A percentile compares a stretch with the other conserved stretches of the same genome.
Conservation (phyloP, 2,329 filamentous ascomycete species). For the Scopulariopsis brevicaulis region DNA sequence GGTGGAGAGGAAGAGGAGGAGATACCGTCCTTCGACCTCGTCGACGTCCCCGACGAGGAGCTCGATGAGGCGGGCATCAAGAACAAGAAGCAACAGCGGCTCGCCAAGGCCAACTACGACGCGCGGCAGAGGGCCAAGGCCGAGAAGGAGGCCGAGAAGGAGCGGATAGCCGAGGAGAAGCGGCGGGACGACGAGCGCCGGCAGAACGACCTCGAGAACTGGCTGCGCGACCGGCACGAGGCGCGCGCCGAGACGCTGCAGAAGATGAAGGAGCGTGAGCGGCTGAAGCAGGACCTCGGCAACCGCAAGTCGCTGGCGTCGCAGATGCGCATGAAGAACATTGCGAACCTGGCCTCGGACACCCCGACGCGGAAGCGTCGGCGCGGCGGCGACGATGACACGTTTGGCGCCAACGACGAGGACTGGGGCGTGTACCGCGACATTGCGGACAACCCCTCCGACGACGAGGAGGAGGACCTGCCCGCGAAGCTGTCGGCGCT, state of each 20-base stretch:
- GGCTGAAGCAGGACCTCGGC: constrained; percentile 85
- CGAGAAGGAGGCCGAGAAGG: constrained; percentile 89
- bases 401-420: constrained; percentile 92
- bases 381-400: constrained; percentile 84
- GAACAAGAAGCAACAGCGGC: constrained; percentile 80
- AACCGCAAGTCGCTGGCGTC: constrained; percentile 94
- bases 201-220: constrained; percentile 72
- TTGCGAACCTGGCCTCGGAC: constrained; percentile 91
- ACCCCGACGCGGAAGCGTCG: constrained; percentile 73
- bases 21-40: constrained; percentile 72
- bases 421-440: constrained; percentile 97
- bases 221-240: constrained; percentile 73
- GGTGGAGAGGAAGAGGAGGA: constrained; percentile 73
- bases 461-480: constrained; percentile 84
- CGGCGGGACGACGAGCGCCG: constrained; percentile 74
- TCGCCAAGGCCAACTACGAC: constrained; percentile 92
- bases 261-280: constrained; percentile 86
- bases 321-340: constrained; percentile 96
- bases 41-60: constrained; percentile 84
- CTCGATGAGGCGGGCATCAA: constrained; percentile 87
- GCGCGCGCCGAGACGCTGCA: constrained; percentile 61
- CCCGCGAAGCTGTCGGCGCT: constrained; percentile 60
- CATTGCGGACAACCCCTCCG: constrained; percentile 71
- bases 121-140: constrained; percentile 87
- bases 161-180: constrained; percentile 71